These are phyloP conservation scores for Trametes cubensis DNA, from an alignment of 768 basidiomycete genomes.

Conservation along the genomic window DNA sequence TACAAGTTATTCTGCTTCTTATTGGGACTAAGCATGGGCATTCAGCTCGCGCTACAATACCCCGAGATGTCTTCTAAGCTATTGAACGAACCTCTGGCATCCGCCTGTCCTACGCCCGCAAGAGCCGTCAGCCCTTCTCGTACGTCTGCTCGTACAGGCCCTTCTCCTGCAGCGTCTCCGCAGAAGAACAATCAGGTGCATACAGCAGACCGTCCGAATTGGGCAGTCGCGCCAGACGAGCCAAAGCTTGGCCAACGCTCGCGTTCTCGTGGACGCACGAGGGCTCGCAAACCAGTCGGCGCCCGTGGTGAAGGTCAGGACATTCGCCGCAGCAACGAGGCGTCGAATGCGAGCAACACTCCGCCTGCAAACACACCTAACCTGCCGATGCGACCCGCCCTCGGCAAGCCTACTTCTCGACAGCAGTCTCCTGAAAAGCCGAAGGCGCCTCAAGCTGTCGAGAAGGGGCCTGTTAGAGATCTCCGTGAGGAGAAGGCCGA, in stretches of 20 bases:
- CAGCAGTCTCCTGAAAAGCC: background rate
- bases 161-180: background rate
- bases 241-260: background rate
- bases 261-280: background rate
- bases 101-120: conserved; percentile 1
- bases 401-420: background rate
- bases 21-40: too few relatives aligned
- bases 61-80: conserved; percentile 24
- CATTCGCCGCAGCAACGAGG: background rate
- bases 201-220: conserved; percentile 18
- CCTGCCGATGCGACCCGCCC: too few relatives aligned
- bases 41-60: conserved; percentile 24
- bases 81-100: conserved; percentile 19
- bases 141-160: background rate
- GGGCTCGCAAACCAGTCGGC: background rate
- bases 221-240: conserved; percentile 17
- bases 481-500: conserved; percentile 9
- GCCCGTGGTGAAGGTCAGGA: background rate
- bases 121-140: conserved; percentile 2
- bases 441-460: background rate
- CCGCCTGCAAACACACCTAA: background rate
- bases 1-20: too few relatives aligned
- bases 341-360: background rate
- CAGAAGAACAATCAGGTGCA: background rate
- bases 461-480: background rate